A percentile compares a stretch with the other conserved stretches of the same genome.
phyloP scores from a whole-genome alignment of 2,329 filamentous ascomycete genomes.

The Clarireedia sp. region DNA sequence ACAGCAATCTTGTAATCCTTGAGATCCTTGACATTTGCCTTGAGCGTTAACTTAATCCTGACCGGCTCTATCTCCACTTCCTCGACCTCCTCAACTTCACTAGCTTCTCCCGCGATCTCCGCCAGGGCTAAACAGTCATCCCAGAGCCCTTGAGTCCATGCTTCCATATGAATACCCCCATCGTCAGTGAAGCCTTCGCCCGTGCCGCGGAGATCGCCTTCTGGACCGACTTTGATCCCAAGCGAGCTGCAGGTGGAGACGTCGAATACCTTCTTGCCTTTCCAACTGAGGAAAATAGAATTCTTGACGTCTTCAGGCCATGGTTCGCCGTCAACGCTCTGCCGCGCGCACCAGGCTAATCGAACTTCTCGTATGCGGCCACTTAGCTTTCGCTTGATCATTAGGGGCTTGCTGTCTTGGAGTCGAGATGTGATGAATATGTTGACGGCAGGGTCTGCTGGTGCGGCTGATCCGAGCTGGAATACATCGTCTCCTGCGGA shows the following conservation, averaged over 20 bases:
- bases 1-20: constrained; percentile 45
- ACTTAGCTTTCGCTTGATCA: constrained; percentile 58
- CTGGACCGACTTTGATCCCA: constrained; percentile 44
- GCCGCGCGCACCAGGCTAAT: constrained; percentile 59
- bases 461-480: constrained; percentile 6
- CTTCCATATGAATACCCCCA: constrained; percentile 63
- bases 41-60: constrained; percentile 45
- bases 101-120: constrained; percentile 12
- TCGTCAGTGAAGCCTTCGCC: constrained; percentile 39
- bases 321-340: constrained; percentile 39
- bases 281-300: constrained; percentile 72
- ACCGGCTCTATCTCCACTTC: constrained; percentile 17
- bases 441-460: constrained; percentile 43
- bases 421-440: constrained; percentile 65
- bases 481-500: constrained; percentile 11
- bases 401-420: constrained; percentile 47
- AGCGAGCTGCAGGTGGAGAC: constrained; percentile 65
- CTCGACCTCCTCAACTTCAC: constrained; percentile 15
- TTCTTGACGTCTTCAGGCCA: constrained; percentile 37
- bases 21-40: constrained; percentile 37
- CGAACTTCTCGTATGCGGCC: constrained; percentile 61
- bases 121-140: constrained; percentile 26
- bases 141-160: constrained; percentile 62
- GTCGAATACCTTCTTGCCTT: constrained; percentile 62
- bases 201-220: constrained; percentile 23